These are phyloP conservation scores for Rubroshorea leprosula DNA, from an alignment of 345 rosid species.

Conservation along the genomic window DNA sequence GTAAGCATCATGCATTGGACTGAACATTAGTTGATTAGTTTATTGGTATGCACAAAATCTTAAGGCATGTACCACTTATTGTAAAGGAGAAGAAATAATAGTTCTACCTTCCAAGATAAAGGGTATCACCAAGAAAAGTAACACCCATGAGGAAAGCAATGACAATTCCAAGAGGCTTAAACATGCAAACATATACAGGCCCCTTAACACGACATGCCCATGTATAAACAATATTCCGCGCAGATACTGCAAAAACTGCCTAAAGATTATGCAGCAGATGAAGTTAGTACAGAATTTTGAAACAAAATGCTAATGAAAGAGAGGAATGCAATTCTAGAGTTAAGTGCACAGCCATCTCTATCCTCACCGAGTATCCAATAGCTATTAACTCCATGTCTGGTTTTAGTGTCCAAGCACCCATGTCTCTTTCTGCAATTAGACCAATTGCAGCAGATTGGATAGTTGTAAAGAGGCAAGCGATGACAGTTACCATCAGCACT, in stretches of 20 bases:
- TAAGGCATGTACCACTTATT: too few relatives aligned
- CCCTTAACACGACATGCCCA: conserved; percentile 28
- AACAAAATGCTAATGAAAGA: background rate
- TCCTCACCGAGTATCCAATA: conserved; percentile 19
- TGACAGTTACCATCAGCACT: conserved; percentile 18
- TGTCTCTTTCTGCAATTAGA: conserved; percentile 18
- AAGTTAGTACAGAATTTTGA: background rate
- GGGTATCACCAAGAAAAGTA: conserved; percentile 31
- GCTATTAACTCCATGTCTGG: conserved; percentile 18
- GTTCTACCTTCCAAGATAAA: conserved; percentile 33
- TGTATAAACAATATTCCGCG: conserved; percentile 23
- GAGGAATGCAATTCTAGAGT: background rate
- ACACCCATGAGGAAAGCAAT: conserved; percentile 29
- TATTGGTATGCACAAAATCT: background rate
- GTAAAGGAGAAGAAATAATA: background rate
- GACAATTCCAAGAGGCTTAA: conserved; percentile 26
- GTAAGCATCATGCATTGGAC: background rate
- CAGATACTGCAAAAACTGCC: conserved; percentile 23
- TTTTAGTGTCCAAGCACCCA: conserved; percentile 23
- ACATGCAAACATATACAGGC: conserved; percentile 22
- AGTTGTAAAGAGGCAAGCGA: conserved; percentile 11
- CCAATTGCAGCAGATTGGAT: conserved; percentile 15
- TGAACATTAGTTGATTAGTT: too few relatives aligned
- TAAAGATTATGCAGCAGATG: conserved; percentile 6
- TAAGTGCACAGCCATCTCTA: background rate